Evolutionary conservation across 768 basidiomycete species (phyloP), one percentile per base, ranked within the genome.

Genomic region (Tulasnella sp.): DNA sequence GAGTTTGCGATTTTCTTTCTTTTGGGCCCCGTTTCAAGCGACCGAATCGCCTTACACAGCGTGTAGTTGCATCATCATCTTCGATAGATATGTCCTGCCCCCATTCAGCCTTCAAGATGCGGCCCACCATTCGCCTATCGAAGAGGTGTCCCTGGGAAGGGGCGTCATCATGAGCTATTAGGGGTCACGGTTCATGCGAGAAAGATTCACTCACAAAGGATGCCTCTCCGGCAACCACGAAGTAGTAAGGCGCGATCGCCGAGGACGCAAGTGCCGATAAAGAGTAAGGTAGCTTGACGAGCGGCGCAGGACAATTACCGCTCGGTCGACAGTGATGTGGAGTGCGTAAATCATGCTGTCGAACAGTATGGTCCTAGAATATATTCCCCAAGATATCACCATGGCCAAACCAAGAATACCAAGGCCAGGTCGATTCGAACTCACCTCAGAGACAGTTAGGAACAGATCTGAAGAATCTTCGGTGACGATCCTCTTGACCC

Each of bases 41-140:
- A 15, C 92, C 94, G 83, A 96, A 93, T 40, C 90, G 89, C 77
- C 94, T 88, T 26, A 96, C 93, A 82, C 95, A 96, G 15, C 91
- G 91, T 2, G 92, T 92, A 70, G 91, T 82, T 55, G 88, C 88
- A 32, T 86, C 85, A 3, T 85, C 82, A 69, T 88, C 88, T 32
- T 86, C 85, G 2, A 84, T 81, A 32, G 86, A 82, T 7, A 87
- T 87, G 18, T 88, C 84, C 78, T 87, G 84, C 18, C 93, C 93
- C 93, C 93, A 94, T 81, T 93, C 90, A 71, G 88, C 88, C 77
- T 85, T 83, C 61, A 93, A 84, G 42, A 86, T 84, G 15, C 90
- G 88, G 9, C 90, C 89, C 20, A 88, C 84, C 81, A 93, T 91
- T 71, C 95, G 87, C 75, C 95, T 88, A 83, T 97, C 95, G 82